Percentiles rank a stretch among this genome's conserved stretches.
Conservation (phyloP, 75 land plant genomes). For the Larix kaempferi region DNA sequence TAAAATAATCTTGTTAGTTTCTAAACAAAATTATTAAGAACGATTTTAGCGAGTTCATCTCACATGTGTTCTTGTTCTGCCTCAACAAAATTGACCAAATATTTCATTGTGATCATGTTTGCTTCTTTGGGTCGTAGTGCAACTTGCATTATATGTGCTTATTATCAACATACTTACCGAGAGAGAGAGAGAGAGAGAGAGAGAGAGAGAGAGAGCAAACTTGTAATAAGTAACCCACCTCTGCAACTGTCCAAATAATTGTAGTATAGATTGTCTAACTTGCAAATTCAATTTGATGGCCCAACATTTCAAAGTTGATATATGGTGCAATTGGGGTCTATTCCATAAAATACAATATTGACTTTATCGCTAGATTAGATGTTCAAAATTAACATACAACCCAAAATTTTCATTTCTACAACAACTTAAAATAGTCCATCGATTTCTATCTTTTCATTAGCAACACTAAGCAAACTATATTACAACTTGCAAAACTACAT, state of each 20-base stretch:
- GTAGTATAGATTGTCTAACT: conserved; percentile 25
- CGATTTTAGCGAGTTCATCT: conserved; percentile 20
- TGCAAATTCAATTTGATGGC: conserved; percentile 26
- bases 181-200: no score
- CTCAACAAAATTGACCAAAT: conserved; percentile 27
- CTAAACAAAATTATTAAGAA: conserved; percentile 21
- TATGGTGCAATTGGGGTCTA: conserved; percentile 22
- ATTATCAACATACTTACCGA: background rate
- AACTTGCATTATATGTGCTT: conserved; percentile 6
- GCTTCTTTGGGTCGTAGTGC: conserved; percentile 19
- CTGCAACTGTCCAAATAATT: conserved; percentile 25
- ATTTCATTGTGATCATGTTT: conserved; percentile 12
- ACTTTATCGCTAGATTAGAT: no score
- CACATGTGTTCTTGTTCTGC: conserved; percentile 16
- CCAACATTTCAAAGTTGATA: conserved; percentile 28
- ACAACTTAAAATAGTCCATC: no score
- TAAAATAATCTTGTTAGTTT: no score
- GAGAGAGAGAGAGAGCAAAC: no score
- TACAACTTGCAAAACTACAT: no score
- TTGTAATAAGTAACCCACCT: conserved; percentile 6
- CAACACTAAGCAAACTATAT: no score
- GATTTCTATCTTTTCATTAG: no score
- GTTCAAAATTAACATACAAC: no score
- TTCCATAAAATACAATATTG: background rate
- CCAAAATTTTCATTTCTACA: no score